Conservation (phyloP, 2,329 filamentous ascomycete species). For the Cercospora citrullina region DNA sequence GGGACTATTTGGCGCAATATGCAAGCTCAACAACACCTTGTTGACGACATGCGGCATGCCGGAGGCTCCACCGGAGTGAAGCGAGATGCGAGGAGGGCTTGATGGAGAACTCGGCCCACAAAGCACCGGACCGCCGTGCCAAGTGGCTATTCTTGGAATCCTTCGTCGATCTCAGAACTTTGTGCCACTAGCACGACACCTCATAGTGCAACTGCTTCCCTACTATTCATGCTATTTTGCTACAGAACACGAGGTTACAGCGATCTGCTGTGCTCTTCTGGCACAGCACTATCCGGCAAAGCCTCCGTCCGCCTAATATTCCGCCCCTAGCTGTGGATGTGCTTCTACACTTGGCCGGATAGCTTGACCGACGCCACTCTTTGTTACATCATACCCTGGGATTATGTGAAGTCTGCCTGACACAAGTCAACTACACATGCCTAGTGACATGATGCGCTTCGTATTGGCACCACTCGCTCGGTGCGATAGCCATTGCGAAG, state of each 20-base stretch:
- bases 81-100: not conserved
- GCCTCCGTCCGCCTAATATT: not conserved
- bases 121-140: not conserved
- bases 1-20: not conserved
- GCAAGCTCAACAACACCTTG: not conserved
- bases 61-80: not conserved
- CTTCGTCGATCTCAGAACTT: slow-evolving; percentile 9
- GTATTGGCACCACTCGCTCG: not conserved
- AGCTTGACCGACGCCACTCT: slow-evolving; percentile 4
- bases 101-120: not conserved
- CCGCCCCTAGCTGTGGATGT: not conserved
- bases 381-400: slow-evolving; percentile 10
- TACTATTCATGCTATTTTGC: not conserved
- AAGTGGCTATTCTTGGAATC: slow-evolving; percentile 13
- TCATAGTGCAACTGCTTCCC: not conserved
- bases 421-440: not conserved
- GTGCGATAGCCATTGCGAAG: not conserved
- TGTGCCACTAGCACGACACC: slow-evolving; percentile 1
- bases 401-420: not conserved
- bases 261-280: not conserved
- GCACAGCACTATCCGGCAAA: not conserved
- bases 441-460: not conserved
- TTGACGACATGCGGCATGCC: slow-evolving; percentile 2
- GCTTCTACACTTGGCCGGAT: not conserved
- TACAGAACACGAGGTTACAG: slow-evolving; percentile 5